These are phyloP conservation scores for Cercospora sp. DNA, from an alignment of 2,329 filamentous ascomycete species.

Conservation along the genomic window DNA sequence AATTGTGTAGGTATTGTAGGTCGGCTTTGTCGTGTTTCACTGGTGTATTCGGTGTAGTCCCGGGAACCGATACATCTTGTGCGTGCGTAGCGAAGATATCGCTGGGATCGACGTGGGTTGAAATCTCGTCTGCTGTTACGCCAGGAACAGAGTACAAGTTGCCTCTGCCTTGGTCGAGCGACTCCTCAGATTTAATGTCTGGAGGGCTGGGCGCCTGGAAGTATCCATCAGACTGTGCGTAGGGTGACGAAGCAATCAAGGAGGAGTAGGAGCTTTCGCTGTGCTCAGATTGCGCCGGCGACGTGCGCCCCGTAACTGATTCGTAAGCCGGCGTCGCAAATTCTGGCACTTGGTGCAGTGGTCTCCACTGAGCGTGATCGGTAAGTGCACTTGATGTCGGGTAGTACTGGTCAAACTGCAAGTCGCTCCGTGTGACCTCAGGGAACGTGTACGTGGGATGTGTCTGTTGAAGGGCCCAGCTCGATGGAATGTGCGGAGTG, in stretches of 20 bases:
- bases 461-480: constrained; percentile 4
- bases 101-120: constrained; percentile 20
- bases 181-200: constrained; percentile 30
- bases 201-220: constrained; percentile 21
- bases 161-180: constrained; percentile 3
- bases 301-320: constrained; percentile 17
- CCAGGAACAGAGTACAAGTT: constrained; percentile 24
- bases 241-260: constrained; percentile 30
- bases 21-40: not conserved
- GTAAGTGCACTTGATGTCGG: constrained; percentile 21
- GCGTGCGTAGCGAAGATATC: constrained; percentile 17
- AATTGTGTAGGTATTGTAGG: not conserved
- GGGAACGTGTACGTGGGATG: constrained; percentile 4
- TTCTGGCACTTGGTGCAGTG: not conserved
- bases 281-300: constrained; percentile 30
- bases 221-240: constrained; percentile 27
- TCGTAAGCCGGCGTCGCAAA: constrained; percentile 4
- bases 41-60: not conserved
- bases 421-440: not conserved
- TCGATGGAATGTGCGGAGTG: not conserved
- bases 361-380: constrained; percentile 7
- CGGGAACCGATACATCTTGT: not conserved
- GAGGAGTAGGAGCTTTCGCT: constrained; percentile 28
- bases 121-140: not conserved
- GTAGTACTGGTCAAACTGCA: constrained; percentile 18